Conservation (phyloP, 495 filamentous ascomycete genomes). For the Annulohypoxylon stygium region DNA sequence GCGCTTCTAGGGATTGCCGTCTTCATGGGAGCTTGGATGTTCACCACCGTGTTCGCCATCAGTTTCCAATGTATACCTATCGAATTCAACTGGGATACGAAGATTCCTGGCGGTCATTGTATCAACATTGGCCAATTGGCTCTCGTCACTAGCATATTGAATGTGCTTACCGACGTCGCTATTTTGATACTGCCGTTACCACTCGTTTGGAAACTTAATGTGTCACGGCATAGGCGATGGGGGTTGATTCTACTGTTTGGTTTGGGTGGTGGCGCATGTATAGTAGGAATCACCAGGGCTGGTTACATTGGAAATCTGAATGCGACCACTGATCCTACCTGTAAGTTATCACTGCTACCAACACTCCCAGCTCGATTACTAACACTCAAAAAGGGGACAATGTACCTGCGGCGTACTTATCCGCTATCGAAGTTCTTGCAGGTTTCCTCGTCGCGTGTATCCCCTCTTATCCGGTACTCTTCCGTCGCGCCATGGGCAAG, state of each 20-base stretch:
- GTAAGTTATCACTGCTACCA: background rate
- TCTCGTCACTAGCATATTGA: background rate
- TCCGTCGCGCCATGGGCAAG: background rate
- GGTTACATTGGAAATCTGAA: background rate
- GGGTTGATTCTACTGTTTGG: background rate
- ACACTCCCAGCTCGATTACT: background rate
- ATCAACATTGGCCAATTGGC: background rate
- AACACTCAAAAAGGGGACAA: constrained; percentile 2
- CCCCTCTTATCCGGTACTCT: constrained; percentile 2
- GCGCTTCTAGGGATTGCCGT: background rate
- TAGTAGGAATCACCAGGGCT: constrained; percentile 3
- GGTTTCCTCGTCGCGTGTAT: constrained; percentile 1
- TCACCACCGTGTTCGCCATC: constrained; percentile 4
- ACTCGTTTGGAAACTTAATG: constrained; percentile 1
- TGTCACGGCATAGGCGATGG: background rate
- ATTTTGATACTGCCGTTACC: background rate
- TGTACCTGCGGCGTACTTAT: constrained; percentile 4
- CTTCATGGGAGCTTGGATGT: constrained; percentile 8
- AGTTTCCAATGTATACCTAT: constrained; percentile 6
- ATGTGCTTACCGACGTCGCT: background rate
- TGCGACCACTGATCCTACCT: background rate
- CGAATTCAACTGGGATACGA: constrained; percentile 2
- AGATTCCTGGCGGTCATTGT: background rate
- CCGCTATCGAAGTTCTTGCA: background rate
- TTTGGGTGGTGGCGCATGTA: background rate